Evolutionary conservation across 306 rosid species (phyloP).

Genomic region (Malus domestica): ASM211411v1 NC_041803.1:153001-153500

Average conservation of each 20-base stretch:
- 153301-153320: not conserved
- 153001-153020: not conserved
- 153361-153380: not conserved
- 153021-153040: not conserved
- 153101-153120: too few species aligned
- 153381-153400: too few species aligned
- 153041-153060: not conserved
- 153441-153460: not conserved
- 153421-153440: not conserved
- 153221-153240: too few species aligned
- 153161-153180: too few species aligned
- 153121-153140: too few species aligned
- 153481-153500: too few species aligned
- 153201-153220: too few species aligned
- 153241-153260: not conserved
- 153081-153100: not conserved
- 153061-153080: conserved; percentile 36
- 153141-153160: too few species aligned
- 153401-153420: not conserved
- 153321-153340: not conserved
- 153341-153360: not conserved
- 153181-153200: too few species aligned
- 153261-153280: not conserved
- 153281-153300: not conserved
- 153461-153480: not conserved